Evolutionary conservation across 2,329 filamentous ascomycete species (phyloP).

Genomic region (Zelopaecilomyces penicillatus): DNA sequence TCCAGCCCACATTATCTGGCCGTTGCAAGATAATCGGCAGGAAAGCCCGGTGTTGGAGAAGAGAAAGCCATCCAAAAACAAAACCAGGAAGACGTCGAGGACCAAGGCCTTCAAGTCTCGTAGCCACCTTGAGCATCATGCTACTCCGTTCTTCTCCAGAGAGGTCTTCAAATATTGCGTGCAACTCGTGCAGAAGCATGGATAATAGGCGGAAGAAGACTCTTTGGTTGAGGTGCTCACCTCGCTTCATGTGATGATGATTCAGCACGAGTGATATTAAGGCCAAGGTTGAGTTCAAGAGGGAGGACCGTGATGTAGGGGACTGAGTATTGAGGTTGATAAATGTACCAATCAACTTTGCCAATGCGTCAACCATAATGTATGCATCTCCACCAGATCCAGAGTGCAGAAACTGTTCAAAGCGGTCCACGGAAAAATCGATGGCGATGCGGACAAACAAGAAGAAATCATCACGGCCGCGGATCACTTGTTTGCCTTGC

Average conservation of each 20-base stretch:
- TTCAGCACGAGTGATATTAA: constrained; percentile 75
- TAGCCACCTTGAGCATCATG: constrained; percentile 64
- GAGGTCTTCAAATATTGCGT: constrained; percentile 48
- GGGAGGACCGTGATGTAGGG: constrained; percentile 55
- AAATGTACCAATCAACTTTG: constrained; percentile 69
- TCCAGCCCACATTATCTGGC: constrained; percentile 65
- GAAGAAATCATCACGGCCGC: constrained; percentile 65
- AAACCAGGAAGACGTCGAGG: constrained; percentile 76
- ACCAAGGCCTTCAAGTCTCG: constrained; percentile 63
- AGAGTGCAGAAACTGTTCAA: constrained; percentile 60
- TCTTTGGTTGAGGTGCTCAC: constrained; percentile 75
- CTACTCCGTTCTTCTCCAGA: constrained; percentile 55
- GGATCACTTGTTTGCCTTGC: constrained; percentile 64
- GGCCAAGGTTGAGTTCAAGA: constrained; percentile 69
- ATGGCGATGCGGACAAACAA: constrained; percentile 74
- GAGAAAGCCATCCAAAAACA: constrained; percentile 71
- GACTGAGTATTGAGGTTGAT: constrained; percentile 63
- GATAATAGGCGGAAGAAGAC: constrained; percentile 90
- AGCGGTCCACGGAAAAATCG: constrained; percentile 69
- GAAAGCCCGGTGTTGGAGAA: constrained; percentile 80
- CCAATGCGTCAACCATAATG: constrained; percentile 67
- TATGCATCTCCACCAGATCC: constrained; percentile 51
- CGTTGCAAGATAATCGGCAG: constrained; percentile 67
- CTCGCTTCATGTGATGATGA: constrained; percentile 73
- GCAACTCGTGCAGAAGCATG: constrained; percentile 68